phyloP scores from a whole-genome alignment of 768 basidiomycete genomes.

The Mycena albidolilacea region DNA sequence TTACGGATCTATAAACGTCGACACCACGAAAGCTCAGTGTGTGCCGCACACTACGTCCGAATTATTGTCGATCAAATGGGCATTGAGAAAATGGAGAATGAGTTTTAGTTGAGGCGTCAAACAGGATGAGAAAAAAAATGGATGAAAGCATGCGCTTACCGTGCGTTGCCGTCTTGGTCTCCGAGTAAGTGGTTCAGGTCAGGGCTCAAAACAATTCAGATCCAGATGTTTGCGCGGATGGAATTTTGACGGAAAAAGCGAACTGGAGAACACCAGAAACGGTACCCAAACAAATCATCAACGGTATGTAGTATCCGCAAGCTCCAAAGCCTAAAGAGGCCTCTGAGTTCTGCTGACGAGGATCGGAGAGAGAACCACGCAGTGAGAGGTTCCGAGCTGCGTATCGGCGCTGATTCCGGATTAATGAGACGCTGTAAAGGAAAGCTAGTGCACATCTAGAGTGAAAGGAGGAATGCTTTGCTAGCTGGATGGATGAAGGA shows the following conservation, averaged over 20 bases:
- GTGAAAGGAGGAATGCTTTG: too few relatives aligned
- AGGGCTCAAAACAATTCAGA: too few relatives aligned
- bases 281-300: slow-evolving; percentile 5
- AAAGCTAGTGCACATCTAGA: too few relatives aligned
- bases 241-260: not conserved
- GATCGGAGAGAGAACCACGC: not conserved
- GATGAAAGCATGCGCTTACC: not conserved
- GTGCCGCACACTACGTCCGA: not conserved
- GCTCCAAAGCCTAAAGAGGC: not conserved
- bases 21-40: not conserved
- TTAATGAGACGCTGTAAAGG: too few relatives aligned
- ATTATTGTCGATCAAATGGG: not conserved
- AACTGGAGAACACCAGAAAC: not conserved
- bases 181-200: too few relatives aligned
- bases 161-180: too few relatives aligned
- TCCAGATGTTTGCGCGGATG: too few relatives aligned
- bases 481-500: not conserved
- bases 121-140: not conserved
- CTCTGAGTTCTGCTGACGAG: not conserved
- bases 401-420: too few relatives aligned
- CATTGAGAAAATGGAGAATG: not conserved
- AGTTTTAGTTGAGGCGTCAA: not conserved
- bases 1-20: not conserved
- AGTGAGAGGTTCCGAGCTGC: not conserved
- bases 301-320: not conserved